These are phyloP conservation scores for Colletotrichum sp. DNA, from an alignment of 2,329 filamentous ascomycete genomes.

Conservation along the genomic window DNA sequence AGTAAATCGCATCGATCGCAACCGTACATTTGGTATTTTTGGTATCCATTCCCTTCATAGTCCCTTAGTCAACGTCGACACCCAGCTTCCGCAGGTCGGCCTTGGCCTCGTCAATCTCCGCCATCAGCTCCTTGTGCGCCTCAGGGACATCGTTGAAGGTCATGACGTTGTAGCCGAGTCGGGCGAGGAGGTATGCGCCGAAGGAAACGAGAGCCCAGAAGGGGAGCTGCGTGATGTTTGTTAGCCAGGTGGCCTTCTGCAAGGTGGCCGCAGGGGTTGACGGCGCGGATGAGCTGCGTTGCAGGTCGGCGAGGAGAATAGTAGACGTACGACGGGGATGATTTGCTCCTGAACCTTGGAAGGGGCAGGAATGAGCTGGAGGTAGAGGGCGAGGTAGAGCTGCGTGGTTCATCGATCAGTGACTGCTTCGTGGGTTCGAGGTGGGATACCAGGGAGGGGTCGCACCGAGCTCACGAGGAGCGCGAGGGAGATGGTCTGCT, in stretches of 20 bases:
- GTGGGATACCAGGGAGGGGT: neutral
- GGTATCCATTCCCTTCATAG: neutral
- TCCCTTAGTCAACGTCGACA: slow-evolving; percentile 74
- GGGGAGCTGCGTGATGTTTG: slow-evolving; percentile 68
- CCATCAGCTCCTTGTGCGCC: slow-evolving; percentile 87
- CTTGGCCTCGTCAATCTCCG: slow-evolving; percentile 80
- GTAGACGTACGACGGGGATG: slow-evolving; percentile 79
- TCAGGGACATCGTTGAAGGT: slow-evolving; percentile 96
- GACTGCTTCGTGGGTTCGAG: neutral
- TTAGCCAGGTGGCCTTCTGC: neutral
- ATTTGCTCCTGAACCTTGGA: slow-evolving; percentile 80
- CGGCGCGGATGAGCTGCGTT: too few relatives aligned
- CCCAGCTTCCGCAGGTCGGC: slow-evolving; percentile 75
- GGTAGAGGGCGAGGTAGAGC: slow-evolving; percentile 88
- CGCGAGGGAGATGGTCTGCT: slow-evolving; percentile 88
- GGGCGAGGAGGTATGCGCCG: slow-evolving; percentile 89
- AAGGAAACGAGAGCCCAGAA: slow-evolving; percentile 93
- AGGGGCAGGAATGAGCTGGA: slow-evolving; percentile 83
- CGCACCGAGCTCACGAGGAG: slow-evolving; percentile 88
- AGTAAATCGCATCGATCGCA: neutral
- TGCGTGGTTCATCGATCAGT: slow-evolving; percentile 42
- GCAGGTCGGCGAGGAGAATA: neutral
- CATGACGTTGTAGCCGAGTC: slow-evolving; percentile 89
- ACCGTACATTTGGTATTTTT: neutral
- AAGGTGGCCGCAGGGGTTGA: neutral